A percentile compares a stretch with the other conserved stretches of the same genome.
phyloP scores from a whole-genome alignment of 2,329 filamentous ascomycete species.

The Mariannaea sp. region DNA sequence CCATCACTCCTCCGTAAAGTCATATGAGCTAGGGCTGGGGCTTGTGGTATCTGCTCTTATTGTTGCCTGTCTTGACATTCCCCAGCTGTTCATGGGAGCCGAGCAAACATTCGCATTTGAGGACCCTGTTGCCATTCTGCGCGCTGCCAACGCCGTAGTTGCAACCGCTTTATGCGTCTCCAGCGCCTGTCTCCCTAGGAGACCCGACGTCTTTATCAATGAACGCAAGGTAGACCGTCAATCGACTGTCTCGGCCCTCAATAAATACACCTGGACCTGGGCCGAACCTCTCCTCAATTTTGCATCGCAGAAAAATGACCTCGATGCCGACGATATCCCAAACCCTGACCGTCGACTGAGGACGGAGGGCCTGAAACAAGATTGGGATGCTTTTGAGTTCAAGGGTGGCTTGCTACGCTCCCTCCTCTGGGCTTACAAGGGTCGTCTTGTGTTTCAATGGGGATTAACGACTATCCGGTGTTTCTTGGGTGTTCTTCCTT shows the following conservation, averaged over 20 bases:
- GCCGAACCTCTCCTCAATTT: conserved; percentile 57
- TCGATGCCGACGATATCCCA: conserved; percentile 67
- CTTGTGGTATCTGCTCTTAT: conserved; percentile 54
- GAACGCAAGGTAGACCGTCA: conserved; percentile 66
- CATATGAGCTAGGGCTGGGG: conserved; percentile 59
- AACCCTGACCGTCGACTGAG: conserved; percentile 61
- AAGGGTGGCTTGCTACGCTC: conserved; percentile 62
- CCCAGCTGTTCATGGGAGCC: conserved; percentile 50
- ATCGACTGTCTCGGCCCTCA: conserved; percentile 63
- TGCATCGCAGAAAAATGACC: conserved; percentile 60
- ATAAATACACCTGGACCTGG: conserved; percentile 71
- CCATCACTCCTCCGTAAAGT: conserved; percentile 55
- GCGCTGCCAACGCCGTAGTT: conserved; percentile 52
- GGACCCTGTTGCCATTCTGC: conserved; percentile 50
- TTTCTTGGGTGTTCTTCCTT: conserved; percentile 70
- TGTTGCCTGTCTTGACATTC: conserved; percentile 49
- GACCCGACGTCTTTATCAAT: conserved; percentile 68
- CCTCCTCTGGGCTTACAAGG: conserved; percentile 62
- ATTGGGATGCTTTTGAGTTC: conserved; percentile 55
- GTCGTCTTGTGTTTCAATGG: conserved; percentile 62
- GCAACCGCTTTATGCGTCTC: conserved; percentile 52
- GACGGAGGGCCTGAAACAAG: conserved; percentile 54
- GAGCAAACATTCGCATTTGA: conserved; percentile 40
- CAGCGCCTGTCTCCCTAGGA: conserved; percentile 64
- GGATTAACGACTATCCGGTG: conserved; percentile 58